phyloP scores from a whole-genome alignment of 306 rosid genomes.

The Senna siamea region DNA sequence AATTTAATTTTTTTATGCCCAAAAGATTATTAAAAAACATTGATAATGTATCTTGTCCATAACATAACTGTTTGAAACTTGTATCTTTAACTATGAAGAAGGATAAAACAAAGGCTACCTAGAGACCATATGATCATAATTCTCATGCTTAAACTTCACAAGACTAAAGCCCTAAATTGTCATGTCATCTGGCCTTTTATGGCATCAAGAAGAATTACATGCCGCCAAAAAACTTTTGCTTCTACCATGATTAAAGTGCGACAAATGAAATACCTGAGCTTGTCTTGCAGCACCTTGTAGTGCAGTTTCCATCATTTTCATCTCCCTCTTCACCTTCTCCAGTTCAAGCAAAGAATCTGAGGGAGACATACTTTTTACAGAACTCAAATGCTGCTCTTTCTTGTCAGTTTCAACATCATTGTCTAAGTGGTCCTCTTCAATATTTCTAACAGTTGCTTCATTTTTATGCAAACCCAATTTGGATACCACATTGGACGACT shows the following conservation, averaged over 20 bases:
- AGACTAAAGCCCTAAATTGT: slow-evolving; percentile 20
- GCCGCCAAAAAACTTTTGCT: slow-evolving; percentile 22
- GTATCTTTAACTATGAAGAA: slow-evolving; percentile 14
- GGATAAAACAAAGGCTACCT: slow-evolving; percentile 31
- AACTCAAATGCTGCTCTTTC: slow-evolving; percentile 51
- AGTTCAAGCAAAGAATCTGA: slow-evolving; percentile 62
- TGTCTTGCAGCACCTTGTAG: slow-evolving; percentile 99
- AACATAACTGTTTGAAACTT: background rate
- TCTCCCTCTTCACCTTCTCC: slow-evolving; percentile 76
- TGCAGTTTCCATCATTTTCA: slow-evolving; percentile 97
- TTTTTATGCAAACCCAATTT: slow-evolving; percentile 49
- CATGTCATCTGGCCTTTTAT: slow-evolving; percentile 17
- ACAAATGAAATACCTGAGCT: slow-evolving; percentile 77
- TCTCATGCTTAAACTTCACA: slow-evolving; percentile 20
- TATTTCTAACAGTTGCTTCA: slow-evolving; percentile 42
- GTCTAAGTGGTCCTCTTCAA: slow-evolving; percentile 47
- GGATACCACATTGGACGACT: slow-evolving; percentile 46
- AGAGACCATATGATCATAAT: slow-evolving; percentile 33
- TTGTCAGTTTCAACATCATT: slow-evolving; percentile 49
- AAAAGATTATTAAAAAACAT: background rate
- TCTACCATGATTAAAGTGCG: slow-evolving; percentile 26
- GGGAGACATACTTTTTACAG: slow-evolving; percentile 48
- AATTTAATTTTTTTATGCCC: slow-evolving; percentile 12
- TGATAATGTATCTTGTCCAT: slow-evolving; percentile 1
- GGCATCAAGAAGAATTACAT: slow-evolving; percentile 22